phyloP scores from a whole-genome alignment of 148 eudicot genomes.

The Rhododendron williamsianum region DNA sequence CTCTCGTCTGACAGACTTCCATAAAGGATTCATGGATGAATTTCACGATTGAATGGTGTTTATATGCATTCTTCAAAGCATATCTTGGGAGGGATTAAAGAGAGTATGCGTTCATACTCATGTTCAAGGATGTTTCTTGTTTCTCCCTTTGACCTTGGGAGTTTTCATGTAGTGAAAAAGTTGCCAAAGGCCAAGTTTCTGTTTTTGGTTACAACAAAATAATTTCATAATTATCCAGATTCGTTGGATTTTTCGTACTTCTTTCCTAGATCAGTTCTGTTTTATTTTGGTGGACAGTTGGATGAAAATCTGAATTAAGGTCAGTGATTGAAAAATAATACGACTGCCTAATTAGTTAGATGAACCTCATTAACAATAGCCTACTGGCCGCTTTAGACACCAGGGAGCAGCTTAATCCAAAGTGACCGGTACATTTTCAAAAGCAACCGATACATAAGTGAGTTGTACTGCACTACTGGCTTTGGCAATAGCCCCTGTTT shows the following conservation, averaged over 20 bases:
- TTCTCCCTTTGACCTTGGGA: neutral
- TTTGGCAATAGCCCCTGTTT: neutral
- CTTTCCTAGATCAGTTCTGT: neutral
- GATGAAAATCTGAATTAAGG: neutral
- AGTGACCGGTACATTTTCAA: neutral
- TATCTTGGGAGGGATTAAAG: neutral
- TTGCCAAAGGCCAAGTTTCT: neutral
- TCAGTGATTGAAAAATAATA: neutral
- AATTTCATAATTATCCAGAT: neutral
- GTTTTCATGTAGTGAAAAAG: neutral
- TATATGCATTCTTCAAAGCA: neutral
- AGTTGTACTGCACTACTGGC: neutral
- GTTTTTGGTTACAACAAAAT: neutral
- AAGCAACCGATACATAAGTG: neutral
- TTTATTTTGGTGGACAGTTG: neutral
- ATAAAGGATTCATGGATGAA: conserved; percentile 73
- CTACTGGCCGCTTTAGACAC: neutral
- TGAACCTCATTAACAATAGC: neutral
- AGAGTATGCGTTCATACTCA: neutral
- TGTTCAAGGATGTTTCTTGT: neutral
- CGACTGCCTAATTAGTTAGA: neutral
- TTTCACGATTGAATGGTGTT: conserved; percentile 37
- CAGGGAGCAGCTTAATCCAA: neutral
- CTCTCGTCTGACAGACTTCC: conserved; percentile 68
- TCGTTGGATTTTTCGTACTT: too few species aligned